phyloP scores from a whole-genome alignment of 2,329 filamentous ascomycete genomes.

The Atkinsonella texensis region DNA sequence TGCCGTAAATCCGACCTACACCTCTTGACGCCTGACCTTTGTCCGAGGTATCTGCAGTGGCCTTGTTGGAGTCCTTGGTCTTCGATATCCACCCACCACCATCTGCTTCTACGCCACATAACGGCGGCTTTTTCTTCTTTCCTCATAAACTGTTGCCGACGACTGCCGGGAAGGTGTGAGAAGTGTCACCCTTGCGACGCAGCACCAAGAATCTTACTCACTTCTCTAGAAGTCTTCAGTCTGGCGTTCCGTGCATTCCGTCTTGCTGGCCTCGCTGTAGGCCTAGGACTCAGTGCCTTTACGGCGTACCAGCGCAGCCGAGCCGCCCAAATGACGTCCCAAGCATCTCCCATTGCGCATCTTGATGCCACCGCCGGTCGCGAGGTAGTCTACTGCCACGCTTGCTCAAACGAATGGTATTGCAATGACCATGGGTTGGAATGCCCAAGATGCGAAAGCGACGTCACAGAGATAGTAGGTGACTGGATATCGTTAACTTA shows the following conservation, averaged over 20 bases:
- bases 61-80: background rate
- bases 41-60: background rate
- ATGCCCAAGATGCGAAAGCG: slow-evolving; percentile 68
- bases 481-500: background rate
- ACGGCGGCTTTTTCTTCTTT: background rate
- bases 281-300: slow-evolving; percentile 46
- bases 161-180: background rate
- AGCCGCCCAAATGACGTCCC: slow-evolving; percentile 26
- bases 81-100: background rate
- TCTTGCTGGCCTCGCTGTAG: slow-evolving; percentile 41
- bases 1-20: background rate
- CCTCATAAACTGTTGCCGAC: no score
- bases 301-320: slow-evolving; percentile 39
- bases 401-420: slow-evolving; percentile 73
- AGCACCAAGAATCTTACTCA: background rate
- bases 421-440: slow-evolving; percentile 52
- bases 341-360: slow-evolving; percentile 18
- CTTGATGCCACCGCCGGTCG: slow-evolving; percentile 39
- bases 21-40: background rate
- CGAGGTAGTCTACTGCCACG: slow-evolving; percentile 79
- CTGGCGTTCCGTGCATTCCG: slow-evolving; percentile 46
- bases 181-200: background rate
- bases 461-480: slow-evolving; percentile 79
- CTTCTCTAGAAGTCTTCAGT: slow-evolving; percentile 15
- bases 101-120: background rate